Evolutionary conservation across 202 grass and related monocot species (phyloP), one percentile per base, ranked within the genome.

Genomic region (Digitaria exilis): DNA sequence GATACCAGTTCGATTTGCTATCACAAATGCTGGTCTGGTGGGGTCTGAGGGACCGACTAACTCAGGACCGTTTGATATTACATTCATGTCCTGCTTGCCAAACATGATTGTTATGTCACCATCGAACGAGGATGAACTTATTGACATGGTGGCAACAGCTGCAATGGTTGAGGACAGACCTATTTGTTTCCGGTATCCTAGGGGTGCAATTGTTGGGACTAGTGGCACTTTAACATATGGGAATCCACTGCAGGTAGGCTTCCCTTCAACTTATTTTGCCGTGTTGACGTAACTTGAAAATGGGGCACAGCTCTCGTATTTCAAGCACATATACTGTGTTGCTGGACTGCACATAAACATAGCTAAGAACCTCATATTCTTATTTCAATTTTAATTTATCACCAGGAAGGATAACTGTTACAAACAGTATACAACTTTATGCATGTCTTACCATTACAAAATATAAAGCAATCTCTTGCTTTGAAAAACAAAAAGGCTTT

Each of bases 91-190:
- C 69, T 94, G 89, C 62, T 82, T 94, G 57, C 92, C 92, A 71
- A 94, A 94, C 80, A 91, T 89, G 92, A 87, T 94, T 79, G 92
- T 91, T 22, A 94, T 94, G 92, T 90, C 92, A 59, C 92, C 89
- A 65, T 91, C 89, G 51, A 76, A 91, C 81, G 89, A 89, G 65
- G 68, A 91, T 84, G 92, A 91, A 76, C 83, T 94, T 69, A 29
- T 89, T 88, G 80, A 91, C 81, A 91, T 91, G 86, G 92, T 94
- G 30, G 92, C 81, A 21, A 94, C 92, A 51, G 89, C 89, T 78
- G 79, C 82, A 64, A 39, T 58, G 50, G 71, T 87, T 39, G 73
- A 94, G 70, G 89, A 89, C 63, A 86, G 74, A 50, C 89, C 92
- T 50, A 83, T 91, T 77, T 94, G 92, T 77, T 91, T 94, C 51